Base-by-base conservation (phyloP, 2,329 filamentous ascomycete genomes). In the Cladophialophora immunda region DNA sequence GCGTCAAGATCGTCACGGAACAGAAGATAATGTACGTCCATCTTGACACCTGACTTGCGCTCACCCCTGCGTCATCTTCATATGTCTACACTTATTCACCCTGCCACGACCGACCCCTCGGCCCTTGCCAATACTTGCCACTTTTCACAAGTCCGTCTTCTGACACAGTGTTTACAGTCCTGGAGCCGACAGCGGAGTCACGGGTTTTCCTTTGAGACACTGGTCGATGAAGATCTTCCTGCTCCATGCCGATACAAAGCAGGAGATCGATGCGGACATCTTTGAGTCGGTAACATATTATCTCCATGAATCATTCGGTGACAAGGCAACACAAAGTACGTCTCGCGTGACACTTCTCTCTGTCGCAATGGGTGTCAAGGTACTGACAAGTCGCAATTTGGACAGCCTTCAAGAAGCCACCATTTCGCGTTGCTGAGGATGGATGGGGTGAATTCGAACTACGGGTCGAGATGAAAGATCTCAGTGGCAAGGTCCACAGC, bases 381-480 rank as follows among this genome's bases (percentile, higher is more conserved):
- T 41, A 53, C 57, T 22, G 11, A 36, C 36, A 41, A 41, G 30
- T 66, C 36, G 4, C 34, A 29, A 25, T 25, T 32, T 54, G 22
- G 15, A 60, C 72, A 95, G 92, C 88, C 27, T 91, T 97, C 82
- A 90, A 89, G 76, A 90, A 91, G 71, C 88, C 93, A 0, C 95
- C 95, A 0, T 99, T 98, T 82, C 86, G 86, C 71, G 97, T 97
- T 80, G 85, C 89, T 70, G 97, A 99, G 80, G 92, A 97, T 81
- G 95, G 95, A 73, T 99, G 95, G 95, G 95, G 95, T 76, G 95
- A 98, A 82, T 99, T 99, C 78, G 95, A 98, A 78, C 94, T 99
- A 89, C 85, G 84, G 56, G 95, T 98, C 75, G 88, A 92, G 69
- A 86, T 96, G 73, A 91, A 89, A 76, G 92, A 91, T 52, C 63